Conservation (phyloP, 2,329 filamentous ascomycete genomes). For the Dendryphion nanum region DNA sequence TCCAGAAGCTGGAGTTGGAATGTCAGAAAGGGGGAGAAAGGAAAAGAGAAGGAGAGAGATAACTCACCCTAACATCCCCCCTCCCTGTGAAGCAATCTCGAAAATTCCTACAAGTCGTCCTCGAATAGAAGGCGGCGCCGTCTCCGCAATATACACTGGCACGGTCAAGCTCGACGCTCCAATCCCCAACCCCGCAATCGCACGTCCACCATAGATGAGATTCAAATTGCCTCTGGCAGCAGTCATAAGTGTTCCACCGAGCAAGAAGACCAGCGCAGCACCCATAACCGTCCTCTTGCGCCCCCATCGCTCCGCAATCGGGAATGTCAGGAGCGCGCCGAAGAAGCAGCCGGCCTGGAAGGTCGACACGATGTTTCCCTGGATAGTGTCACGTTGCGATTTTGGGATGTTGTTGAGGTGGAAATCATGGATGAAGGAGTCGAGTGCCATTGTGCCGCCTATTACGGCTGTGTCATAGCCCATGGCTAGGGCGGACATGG, state of each 20-base stretch:
- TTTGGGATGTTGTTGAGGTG: constrained; percentile 27
- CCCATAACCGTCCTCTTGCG: constrained; percentile 51
- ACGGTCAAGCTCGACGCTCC: constrained; percentile 38
- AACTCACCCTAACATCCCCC: constrained; percentile 52
- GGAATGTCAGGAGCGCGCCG: constrained; percentile 42
- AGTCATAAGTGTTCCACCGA: constrained; percentile 43
- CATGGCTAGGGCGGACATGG: constrained; percentile 37
- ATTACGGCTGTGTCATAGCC: constrained; percentile 39
- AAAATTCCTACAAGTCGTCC: constrained; percentile 66
- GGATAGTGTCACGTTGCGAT: constrained; percentile 34
- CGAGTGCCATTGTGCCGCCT: constrained; percentile 41
- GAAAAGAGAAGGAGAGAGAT: too few species aligned
- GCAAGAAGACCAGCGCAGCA: constrained; percentile 44
- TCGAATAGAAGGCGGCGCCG: constrained; percentile 60
- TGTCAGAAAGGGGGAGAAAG: too few species aligned
- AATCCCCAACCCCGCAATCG: constrained; percentile 40
- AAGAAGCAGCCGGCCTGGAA: constrained; percentile 41
- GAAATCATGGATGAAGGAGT: constrained; percentile 40
- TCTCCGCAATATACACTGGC: constrained; percentile 41
- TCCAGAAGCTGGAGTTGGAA: too few species aligned
- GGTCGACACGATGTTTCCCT: constrained; percentile 41
- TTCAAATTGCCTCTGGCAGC: constrained; percentile 34
- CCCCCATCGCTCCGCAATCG: constrained; percentile 50
- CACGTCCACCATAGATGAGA: constrained; percentile 38
- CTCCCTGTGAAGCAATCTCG: constrained; percentile 64